Evolutionary conservation across 2,329 filamentous ascomycete genomes (phyloP).

Genomic region (Tolypocladium inflatum): DNA sequence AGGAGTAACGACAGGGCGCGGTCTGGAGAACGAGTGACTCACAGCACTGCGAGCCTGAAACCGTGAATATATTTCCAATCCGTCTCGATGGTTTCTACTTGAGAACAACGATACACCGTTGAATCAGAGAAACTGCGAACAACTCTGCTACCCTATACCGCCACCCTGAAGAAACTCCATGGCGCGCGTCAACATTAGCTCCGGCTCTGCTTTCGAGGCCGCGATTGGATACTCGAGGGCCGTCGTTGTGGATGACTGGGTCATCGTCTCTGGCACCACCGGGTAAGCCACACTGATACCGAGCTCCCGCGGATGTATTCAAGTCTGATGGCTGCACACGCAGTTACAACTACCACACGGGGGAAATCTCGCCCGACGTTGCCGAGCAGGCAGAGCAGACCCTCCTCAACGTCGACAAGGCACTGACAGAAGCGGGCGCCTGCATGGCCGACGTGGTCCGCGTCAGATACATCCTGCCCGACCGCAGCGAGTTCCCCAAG

Average conservation of each 20-base stretch:
- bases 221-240: constrained; percentile 46
- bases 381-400: constrained; percentile 40
- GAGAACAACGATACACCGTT: background rate
- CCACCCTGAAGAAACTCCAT: constrained; percentile 7
- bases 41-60: background rate
- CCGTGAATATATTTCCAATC: background rate
- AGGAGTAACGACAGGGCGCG: background rate
- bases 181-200: constrained; percentile 32
- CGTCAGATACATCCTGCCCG: constrained; percentile 41
- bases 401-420: constrained; percentile 35
- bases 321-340: background rate
- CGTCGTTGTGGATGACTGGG: constrained; percentile 38
- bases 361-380: constrained; percentile 32
- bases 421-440: constrained; percentile 33
- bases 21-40: background rate
- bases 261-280: constrained; percentile 46
- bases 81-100: background rate
- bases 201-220: constrained; percentile 40
- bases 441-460: constrained; percentile 37
- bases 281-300: constrained; percentile 23
- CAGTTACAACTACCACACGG: constrained; percentile 42
- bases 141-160: background rate
- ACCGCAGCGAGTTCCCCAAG: constrained; percentile 34
- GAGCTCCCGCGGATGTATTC: background rate
- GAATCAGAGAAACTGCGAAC: background rate